Evolutionary conservation across 805 yeast genomes (phyloP), one percentile per base, ranked within the genome.

Genomic region (Hyphopichia homilentoma): DNA sequence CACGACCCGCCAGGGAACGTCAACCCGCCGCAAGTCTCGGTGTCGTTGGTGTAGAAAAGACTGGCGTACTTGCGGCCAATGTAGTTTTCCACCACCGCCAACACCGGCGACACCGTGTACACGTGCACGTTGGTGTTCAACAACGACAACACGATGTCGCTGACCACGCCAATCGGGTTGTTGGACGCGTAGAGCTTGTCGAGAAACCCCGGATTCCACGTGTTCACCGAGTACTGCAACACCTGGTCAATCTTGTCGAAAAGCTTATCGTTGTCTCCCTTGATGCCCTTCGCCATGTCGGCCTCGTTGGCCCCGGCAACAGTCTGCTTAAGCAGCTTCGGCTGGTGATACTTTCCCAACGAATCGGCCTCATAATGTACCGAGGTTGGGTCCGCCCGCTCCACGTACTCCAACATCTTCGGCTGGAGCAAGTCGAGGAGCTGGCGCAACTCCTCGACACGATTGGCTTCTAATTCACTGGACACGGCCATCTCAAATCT

Each of bases 1-100:
- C 88, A 85, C 4, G 90, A 81, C 0, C 95, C 95, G 13, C 95
- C 95, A 14, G 87, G 73, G 52, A 85, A 83, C 0, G 95, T 86
- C 43, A 86, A 61, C 0, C 95, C 95, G 16, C 95, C 95, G 27
- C 89, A 75, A 20, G 65, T 61, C 3, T 60, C 60, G 5, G 71
- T 72, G 16, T 44, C 43, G 22, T 50, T 34, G 12, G 38, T 46
- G 45, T 70, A 83, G 57, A 82, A 84, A 47, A 80, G 40, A 27
- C 57, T 50, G 4, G 95, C 95, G 49, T 86, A 86, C 34, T 77
- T 73, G 27, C 67, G 71, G 9, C 81, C 77, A 20, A 82, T 78
- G 36, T 66, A 69, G 56, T 81, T 81, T 51, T 85, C 95, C 33
- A 86, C 75, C 11, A 83, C 70, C 0, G 90, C 77, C 29, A 86